Evolutionary conservation across 2,329 filamentous ascomycete genomes (phyloP).

Genomic region (Chrysosporium keratinophilum): DNA sequence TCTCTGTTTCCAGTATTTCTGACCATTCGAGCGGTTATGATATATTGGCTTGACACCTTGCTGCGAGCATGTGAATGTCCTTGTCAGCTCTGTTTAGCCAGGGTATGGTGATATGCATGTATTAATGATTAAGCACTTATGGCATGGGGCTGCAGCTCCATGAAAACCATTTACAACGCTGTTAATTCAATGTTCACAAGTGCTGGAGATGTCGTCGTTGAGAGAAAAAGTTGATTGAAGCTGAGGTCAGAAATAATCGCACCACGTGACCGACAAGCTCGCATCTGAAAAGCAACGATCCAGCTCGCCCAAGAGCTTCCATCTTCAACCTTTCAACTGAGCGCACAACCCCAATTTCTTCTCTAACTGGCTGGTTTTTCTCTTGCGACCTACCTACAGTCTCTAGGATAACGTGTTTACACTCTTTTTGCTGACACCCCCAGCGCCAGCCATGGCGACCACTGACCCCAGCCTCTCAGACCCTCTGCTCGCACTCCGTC

Average conservation of each 20-base stretch:
- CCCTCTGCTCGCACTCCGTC: conserved; percentile 71
- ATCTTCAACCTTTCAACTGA: neutral
- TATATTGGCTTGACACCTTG: conserved; percentile 6
- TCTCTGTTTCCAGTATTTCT: neutral
- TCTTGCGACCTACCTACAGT: neutral
- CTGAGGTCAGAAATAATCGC: neutral
- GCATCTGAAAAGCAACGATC: neutral
- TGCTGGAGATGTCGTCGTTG: too few relatives aligned
- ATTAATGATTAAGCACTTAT: neutral
- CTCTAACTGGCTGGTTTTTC: neutral
- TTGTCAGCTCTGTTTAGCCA: neutral
- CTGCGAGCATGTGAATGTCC: conserved; percentile 4
- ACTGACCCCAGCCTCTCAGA: conserved; percentile 50
- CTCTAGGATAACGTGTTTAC: neutral
- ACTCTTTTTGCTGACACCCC: neutral
- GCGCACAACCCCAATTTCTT: neutral
- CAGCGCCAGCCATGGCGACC: conserved; percentile 11
- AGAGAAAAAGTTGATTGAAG: too few relatives aligned
- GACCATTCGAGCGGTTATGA: neutral
- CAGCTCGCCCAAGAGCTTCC: neutral
- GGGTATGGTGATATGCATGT: neutral
- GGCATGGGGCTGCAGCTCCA: neutral
- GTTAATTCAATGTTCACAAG: too few relatives aligned
- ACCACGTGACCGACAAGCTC: conserved; percentile 1
- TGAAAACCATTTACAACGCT: neutral